Conservation (phyloP, 805 yeast genomes). For the Kuraishia hungarica region DNA sequence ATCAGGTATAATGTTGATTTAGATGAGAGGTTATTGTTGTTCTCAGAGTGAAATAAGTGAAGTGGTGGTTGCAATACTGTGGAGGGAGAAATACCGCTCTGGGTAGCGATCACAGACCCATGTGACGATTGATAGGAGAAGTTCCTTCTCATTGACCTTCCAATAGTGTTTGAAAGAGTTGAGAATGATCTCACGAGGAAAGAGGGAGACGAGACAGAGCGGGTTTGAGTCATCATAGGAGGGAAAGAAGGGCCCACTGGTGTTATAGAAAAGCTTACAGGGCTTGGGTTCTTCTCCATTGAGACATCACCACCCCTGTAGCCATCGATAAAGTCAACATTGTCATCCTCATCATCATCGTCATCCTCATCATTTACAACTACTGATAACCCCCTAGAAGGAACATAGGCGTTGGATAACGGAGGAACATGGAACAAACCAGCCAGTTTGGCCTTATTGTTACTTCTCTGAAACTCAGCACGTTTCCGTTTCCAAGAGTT, state of each 20-base stretch:
- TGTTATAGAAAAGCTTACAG: too few relatives aligned
- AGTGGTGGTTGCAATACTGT: neutral
- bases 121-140: conserved; percentile 21
- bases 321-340: neutral
- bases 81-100: neutral
- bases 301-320: neutral
- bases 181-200: conserved; percentile 18
- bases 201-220: neutral
- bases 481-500: conserved; percentile 46
- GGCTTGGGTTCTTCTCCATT: neutral
- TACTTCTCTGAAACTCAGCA: conserved; percentile 31
- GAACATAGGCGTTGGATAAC: neutral
- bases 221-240: neutral
- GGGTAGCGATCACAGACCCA: neutral
- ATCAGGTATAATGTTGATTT: conserved; percentile 16
- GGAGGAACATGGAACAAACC: conserved; percentile 2
- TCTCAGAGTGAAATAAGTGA: neutral
- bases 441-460: conserved; percentile 3
- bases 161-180: conserved; percentile 16
- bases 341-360: neutral
- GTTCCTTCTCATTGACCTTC: conserved; percentile 16
- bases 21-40: conserved; percentile 5
- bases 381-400: neutral
- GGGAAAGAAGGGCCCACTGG: conserved; percentile 2
- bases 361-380: neutral